Base-by-base conservation (phyloP, 2,329 filamentous ascomycete species). In the Dactylellina drechsleri region DNA sequence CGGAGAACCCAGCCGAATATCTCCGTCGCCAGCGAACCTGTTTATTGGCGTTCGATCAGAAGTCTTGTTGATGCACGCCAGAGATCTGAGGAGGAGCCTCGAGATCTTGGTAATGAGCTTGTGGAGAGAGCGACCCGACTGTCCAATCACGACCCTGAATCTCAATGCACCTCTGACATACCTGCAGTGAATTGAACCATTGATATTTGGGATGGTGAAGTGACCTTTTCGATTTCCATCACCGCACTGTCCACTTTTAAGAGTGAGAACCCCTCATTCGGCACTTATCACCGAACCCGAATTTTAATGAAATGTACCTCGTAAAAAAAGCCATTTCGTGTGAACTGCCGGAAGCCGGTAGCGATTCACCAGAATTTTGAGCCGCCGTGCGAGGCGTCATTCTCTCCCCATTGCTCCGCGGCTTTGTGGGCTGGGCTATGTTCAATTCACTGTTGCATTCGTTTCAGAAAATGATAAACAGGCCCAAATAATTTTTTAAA, bases 161-260 rank as follows among this genome's bases (percentile, higher is more conserved):
- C 41, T 47, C 20, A 49, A 53, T 66, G 67, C 67, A 72, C 16
- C 31, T 56, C 28, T 45, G 62, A 61, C 57, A 45, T 66, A 60
- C 54, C 50, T 60, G 49, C 53, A 57, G 57, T 18, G 13, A 13
- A 20, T 26, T 18, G 28, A 56, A 54, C 47, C 20, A 36, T 56
- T 50, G 40, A 23, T 28, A 41, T n/a, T 36, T 36, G 31, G 31
- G 49, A 20, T 52, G 20, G 20, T 18, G 49, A 52, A 52, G 7
- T 52, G 16, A n/a, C 49, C 12, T 18, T 13, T 52, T 52, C 49
- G 20, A 23, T 13, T 52, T 52, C 20, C 18, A 36, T 36, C 31
- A 36, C 31, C 31, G 31, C 10, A 36, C 5, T 36, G 31, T 36
- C 31, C 31, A 36, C 31, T 36, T 28, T 36, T 36, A 10, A 36